phyloP scores from a whole-genome alignment of 2,329 filamentous ascomycete species.

The Diaporthe australafricana region DNA sequence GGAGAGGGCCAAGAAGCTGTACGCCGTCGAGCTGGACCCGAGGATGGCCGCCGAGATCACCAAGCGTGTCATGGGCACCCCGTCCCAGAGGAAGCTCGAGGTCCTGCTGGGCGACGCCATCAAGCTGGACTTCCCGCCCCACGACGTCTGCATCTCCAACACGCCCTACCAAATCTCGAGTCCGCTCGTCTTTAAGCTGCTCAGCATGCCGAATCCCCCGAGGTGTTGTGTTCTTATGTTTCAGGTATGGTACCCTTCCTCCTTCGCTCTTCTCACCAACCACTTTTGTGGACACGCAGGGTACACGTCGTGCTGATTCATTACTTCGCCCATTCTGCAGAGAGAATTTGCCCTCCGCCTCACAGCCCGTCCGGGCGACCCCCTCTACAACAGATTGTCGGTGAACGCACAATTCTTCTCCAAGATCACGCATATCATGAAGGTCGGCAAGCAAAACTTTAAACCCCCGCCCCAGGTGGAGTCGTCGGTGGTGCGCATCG shows the following conservation, averaged over 20 bases:
- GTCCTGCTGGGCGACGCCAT: constrained; percentile 93
- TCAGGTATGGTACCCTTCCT: constrained; percentile 60
- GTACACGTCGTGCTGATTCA: constrained; percentile 61
- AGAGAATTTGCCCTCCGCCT: constrained; percentile 92
- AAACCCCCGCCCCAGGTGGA: constrained; percentile 94
- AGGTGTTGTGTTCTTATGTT: constrained; percentile 93
- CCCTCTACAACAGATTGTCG: constrained; percentile 88
- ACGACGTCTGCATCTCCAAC: constrained; percentile 85
- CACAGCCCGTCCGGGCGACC: constrained; percentile 87
- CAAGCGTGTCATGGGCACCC: constrained; percentile 91
- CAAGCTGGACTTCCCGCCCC: constrained; percentile 79
- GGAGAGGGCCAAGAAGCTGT: constrained; percentile 83
- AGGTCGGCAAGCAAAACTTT: constrained; percentile 97
- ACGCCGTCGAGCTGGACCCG: constrained; percentile 92
- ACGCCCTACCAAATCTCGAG: constrained; percentile 77
- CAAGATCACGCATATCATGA: constrained; percentile 79
- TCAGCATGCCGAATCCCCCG: constrained; percentile 84
- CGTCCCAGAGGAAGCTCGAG: constrained; percentile 85
- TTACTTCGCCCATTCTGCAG: constrained; percentile 74
- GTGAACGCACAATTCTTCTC: constrained; percentile 95
- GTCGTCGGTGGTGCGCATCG: constrained; percentile 88
- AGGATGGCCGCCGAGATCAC: constrained; percentile 58
- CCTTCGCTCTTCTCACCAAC: no score
- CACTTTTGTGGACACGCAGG: constrained; percentile 51
- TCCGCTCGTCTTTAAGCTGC: constrained; percentile 87